Base-by-base conservation (phyloP, 2,329 filamentous ascomycete genomes). In the Calonectria pauciramosa region DNA sequence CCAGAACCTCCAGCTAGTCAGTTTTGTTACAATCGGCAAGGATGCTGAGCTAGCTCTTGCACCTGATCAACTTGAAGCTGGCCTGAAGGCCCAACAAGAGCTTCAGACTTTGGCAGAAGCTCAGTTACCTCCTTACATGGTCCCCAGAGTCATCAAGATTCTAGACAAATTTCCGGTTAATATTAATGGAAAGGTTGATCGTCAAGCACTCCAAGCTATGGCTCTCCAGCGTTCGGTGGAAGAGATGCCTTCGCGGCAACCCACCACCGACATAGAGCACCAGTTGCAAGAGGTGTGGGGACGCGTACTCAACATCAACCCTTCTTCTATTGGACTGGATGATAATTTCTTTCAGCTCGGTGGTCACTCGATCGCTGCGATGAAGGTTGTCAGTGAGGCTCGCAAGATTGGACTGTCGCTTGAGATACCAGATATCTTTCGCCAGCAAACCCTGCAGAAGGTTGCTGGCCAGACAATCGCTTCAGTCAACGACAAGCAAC, bases 261-360 rank as follows among this genome's bases (percentile, higher is more conserved):
- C 77, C n/a, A 70, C 65, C 7, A 74, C 71, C 0, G 56, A 59
- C 16, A 30, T 64, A 3, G 49, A 82, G 30, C 69, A 73, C 13
- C 77, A 79, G 3, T 76, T 87, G 18, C 83, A 81, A 18, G 69
- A 64, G 10, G 80, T 86, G 28, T 89, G 87, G 86, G 80, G 81
- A 9, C 79, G 82, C 1, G 80, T 87, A 0, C 80, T 89, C 7
- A 78, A 78, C 4, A 77, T 86, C 4, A 76, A 80, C 3, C 75
- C 82, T 20, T 78, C 83, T 2, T 74, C 78, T 4, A 86, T 89
- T 28, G 84, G 84, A 3, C 73, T 84, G 1, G 84, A 87, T 6
- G 86, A 89, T 75, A 88, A 86, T 79, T 90, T 90, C 79, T 89
- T 90, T 82, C 83, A 83, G 0, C 83, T 89, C 0, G 88, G 89